These are phyloP conservation scores for Exophiala sp. DNA, from an alignment of 2,329 filamentous ascomycete species.

Conservation along the genomic window DNA sequence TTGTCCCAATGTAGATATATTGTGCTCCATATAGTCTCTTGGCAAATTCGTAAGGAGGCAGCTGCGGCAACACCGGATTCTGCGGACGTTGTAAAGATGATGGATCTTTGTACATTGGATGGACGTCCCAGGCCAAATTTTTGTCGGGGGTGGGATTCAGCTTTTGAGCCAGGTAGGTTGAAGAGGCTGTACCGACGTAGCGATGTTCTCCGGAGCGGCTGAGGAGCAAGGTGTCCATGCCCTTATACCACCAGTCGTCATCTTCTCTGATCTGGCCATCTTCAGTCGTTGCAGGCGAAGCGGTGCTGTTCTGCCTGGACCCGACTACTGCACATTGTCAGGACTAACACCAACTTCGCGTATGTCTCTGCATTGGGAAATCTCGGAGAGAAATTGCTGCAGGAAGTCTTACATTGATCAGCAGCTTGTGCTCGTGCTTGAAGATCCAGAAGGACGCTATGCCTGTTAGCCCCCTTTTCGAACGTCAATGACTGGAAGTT, in stretches of 20 bases:
- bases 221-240: conserved; percentile 35
- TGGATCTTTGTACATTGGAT: conserved; percentile 36
- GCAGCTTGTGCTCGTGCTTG: conserved; percentile 31
- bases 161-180: conserved; percentile 36
- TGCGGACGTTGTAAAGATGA: conserved; percentile 31
- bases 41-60: conserved; percentile 52
- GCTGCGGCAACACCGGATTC: conserved; percentile 33
- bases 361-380: neutral
- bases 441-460: conserved; percentile 35
- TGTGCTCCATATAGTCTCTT: conserved; percentile 51
- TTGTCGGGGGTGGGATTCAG: conserved; percentile 33
- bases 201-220: conserved; percentile 37
- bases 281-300: conserved; percentile 23
- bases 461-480: neutral
- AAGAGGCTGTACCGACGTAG: conserved; percentile 35
- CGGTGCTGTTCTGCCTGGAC: conserved; percentile 8
- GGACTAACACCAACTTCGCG: neutral
- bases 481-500: neutral
- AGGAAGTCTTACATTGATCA: conserved; percentile 21
- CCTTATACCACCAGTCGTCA: conserved; percentile 41
- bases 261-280: conserved; percentile 30
- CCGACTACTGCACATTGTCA: conserved; percentile 2
- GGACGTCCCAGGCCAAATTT: conserved; percentile 37
- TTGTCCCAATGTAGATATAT: conserved; percentile 56
- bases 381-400: neutral